Base-by-base conservation (phyloP, 768 basidiomycete genomes). In the Mycena belliarum region DNA sequence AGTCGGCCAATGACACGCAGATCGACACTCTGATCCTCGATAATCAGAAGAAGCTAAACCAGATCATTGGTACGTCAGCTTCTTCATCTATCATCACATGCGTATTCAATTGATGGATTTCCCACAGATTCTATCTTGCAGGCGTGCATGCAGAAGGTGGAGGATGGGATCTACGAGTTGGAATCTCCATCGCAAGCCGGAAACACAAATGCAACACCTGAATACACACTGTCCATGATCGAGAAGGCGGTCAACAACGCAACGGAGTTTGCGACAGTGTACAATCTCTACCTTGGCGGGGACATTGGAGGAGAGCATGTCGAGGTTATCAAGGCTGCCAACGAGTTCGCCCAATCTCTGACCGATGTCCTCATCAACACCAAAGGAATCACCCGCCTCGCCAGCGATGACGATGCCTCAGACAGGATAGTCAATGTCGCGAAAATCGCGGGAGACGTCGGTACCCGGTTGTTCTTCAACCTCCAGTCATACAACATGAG, bases 141-240 rank as follows among this genome's bases (percentile, higher is more conserved):
- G 70, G 91, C 93, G 4, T 98, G 96, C 71, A 89, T 97, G 28
- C 91, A 95, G 64, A 98, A 98, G 73, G 89, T 99, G 24, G 97
- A 99, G 64, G 95, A 98, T 67, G 84, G 93, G 6, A 92, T 98
- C 65, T 99, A 98, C 73, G 97, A 98, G 72, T 82, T 99, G 40
- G 96, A 99, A 72, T 97, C 97, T 4, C 93, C 94, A 3, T 89
- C 91, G 38, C 92, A 94, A 66, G 89, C 90, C 5, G 97, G 96
- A 35, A 98, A 98, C 73, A 82, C 89, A 65, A 96, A 92, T 69
- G 93, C 96, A n/a, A 98, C 97, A 0, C 97, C 97, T 4, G 96
- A 98, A 70, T 98, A 98, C 71, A 96, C 95, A 1, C 78, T 98
- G 18, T 97, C 97, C 1, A 95, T 98, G 89, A 93, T 98, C 68